These are phyloP conservation scores for Bipolaris cookei DNA, from an alignment of 2,329 filamentous ascomycete species.

Conservation along the genomic window DNA sequence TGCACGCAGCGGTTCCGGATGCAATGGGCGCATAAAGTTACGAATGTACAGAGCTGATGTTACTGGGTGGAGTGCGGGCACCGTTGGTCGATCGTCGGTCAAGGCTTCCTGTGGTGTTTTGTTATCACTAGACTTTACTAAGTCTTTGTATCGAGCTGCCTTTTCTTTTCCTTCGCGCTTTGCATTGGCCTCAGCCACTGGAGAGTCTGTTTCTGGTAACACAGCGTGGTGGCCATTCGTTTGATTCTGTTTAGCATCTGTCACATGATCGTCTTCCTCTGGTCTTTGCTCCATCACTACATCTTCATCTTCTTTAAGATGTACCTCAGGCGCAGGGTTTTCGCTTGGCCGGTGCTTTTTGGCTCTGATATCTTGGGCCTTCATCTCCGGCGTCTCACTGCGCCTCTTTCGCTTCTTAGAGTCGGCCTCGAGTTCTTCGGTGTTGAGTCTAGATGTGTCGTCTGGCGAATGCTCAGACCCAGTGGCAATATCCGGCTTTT, in stretches of 20 bases:
- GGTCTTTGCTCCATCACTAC: slow-evolving; percentile 40
- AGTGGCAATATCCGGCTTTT: slow-evolving; percentile 37
- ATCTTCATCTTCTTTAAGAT: slow-evolving; percentile 42
- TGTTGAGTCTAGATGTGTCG: slow-evolving; percentile 44
- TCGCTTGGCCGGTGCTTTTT: slow-evolving; percentile 54
- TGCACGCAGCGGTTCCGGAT: slow-evolving; percentile 68
- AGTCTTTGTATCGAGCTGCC: slow-evolving; percentile 43
- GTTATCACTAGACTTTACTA: slow-evolving; percentile 32
- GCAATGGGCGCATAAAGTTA: slow-evolving; percentile 86
- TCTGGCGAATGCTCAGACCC: slow-evolving; percentile 37
- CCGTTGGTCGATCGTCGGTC: slow-evolving; percentile 40
- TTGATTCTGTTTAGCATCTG: slow-evolving; percentile 7
- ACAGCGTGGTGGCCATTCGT: slow-evolving; percentile 7
- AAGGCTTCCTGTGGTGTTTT: slow-evolving; percentile 22
- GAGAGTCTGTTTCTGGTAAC: slow-evolving; percentile 6
- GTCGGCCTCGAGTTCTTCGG: slow-evolving; percentile 49
- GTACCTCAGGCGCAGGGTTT: slow-evolving; percentile 37
- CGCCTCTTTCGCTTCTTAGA: slow-evolving; percentile 52
- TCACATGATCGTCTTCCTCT: slow-evolving; percentile 20
- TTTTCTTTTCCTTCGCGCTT: slow-evolving; percentile 40
- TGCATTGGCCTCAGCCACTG: slow-evolving; percentile 12
- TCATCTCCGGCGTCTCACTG: slow-evolving; percentile 48
- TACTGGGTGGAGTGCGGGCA: slow-evolving; percentile 51
- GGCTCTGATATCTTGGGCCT: slow-evolving; percentile 45
- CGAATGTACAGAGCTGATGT: slow-evolving; percentile 75